Evolutionary conservation across 2,329 filamentous ascomycete species (phyloP).

Genomic region (Aspergillus aculeatus): DNA sequence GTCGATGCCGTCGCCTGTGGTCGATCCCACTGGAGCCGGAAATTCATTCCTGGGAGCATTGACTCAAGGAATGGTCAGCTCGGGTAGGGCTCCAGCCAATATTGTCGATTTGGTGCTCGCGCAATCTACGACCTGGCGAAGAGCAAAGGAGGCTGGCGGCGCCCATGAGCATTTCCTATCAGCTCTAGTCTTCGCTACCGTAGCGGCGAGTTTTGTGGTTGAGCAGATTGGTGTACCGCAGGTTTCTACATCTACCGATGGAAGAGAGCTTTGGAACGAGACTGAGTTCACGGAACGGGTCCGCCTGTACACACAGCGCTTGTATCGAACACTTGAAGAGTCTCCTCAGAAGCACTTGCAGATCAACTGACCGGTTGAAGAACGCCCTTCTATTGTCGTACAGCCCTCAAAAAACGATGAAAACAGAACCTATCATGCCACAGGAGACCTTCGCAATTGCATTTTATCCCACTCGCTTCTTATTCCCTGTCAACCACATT

Average conservation of each 20-base stretch:
- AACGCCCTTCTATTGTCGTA: constrained; percentile 42
- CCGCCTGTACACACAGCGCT: constrained; percentile 45
- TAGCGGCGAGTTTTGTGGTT: constrained; percentile 89
- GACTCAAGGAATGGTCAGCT: constrained; percentile 54
- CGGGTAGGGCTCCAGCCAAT: constrained; percentile 31
- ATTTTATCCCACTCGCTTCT: constrained; percentile 12
- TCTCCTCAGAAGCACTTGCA: constrained; percentile 37
- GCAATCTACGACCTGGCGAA: constrained; percentile 57
- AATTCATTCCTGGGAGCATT: constrained; percentile 78
- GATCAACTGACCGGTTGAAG: constrained; percentile 37
- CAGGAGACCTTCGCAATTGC: constrained; percentile 20
- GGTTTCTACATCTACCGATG: constrained; percentile 30
- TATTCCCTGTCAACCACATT: constrained; percentile 15
- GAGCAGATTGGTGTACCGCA: constrained; percentile 85
- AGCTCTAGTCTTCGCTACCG: constrained; percentile 72
- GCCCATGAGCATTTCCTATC: constrained; percentile 53
- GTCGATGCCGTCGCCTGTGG: constrained; percentile 50
- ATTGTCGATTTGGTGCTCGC: constrained; percentile 32
- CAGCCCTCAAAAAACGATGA: constrained; percentile 35
- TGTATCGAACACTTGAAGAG: constrained; percentile 41
- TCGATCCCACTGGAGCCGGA: constrained; percentile 93
- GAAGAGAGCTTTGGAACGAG: constrained; percentile 46
- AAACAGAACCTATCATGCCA: constrained; percentile 31
- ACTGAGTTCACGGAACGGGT: constrained; percentile 45
- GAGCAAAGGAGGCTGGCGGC: constrained; percentile 46